A percentile compares a stretch with the other conserved stretches of the same genome.
phyloP scores from a whole-genome alignment of 2,329 filamentous ascomycete genomes.

The Ophiostoma populinum region DNA sequence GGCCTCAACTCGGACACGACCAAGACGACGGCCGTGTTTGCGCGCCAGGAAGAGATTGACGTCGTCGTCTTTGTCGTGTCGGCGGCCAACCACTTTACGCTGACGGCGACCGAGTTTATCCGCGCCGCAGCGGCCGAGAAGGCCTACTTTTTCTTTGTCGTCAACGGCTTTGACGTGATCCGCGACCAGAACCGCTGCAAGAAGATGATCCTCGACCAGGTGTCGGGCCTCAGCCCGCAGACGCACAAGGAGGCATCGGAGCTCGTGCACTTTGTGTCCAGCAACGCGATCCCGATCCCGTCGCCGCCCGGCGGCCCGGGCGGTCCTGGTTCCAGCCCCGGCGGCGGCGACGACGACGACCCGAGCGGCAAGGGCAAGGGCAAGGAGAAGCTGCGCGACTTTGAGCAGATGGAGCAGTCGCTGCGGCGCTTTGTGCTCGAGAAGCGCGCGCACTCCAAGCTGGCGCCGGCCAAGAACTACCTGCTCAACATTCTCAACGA shows the following conservation, averaged over 20 bases:
- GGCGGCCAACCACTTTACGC: conserved; percentile 92
- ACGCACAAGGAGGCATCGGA: conserved; percentile 88
- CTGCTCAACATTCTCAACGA: conserved; percentile 85
- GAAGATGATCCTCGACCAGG: conserved; percentile 83
- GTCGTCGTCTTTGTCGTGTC: conserved; percentile 98
- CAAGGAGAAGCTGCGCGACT: conserved; percentile 74
- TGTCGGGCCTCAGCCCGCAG: conserved; percentile 69
- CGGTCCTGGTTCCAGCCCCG: conserved; percentile 35
- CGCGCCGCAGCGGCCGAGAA: conserved; percentile 91
- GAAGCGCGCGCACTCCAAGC: conserved; percentile 85
- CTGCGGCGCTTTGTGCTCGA: conserved; percentile 86
- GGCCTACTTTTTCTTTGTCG: conserved; percentile 96
- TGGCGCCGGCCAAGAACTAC: conserved; percentile 90
- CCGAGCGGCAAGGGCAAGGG: conserved; percentile 70
- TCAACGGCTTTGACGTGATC: conserved; percentile 93
- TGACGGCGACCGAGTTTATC: conserved; percentile 96
- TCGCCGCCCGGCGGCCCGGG: conserved; percentile 37
- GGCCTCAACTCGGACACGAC: conserved; percentile 91
- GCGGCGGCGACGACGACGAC: conserved; percentile 38
- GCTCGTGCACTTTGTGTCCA: conserved; percentile 94
- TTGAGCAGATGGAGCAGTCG: conserved; percentile 76
- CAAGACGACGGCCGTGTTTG: conserved; percentile 94
- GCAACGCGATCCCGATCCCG: conserved; percentile 73
- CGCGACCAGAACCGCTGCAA: conserved; percentile 80
- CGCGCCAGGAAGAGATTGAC: conserved; percentile 93